Evolutionary conservation across 225 moss, liverwort and hornwort genomes (phyloP), one percentile per base, ranked within the genome.

Genomic region (Bryum argenteum): DNA sequence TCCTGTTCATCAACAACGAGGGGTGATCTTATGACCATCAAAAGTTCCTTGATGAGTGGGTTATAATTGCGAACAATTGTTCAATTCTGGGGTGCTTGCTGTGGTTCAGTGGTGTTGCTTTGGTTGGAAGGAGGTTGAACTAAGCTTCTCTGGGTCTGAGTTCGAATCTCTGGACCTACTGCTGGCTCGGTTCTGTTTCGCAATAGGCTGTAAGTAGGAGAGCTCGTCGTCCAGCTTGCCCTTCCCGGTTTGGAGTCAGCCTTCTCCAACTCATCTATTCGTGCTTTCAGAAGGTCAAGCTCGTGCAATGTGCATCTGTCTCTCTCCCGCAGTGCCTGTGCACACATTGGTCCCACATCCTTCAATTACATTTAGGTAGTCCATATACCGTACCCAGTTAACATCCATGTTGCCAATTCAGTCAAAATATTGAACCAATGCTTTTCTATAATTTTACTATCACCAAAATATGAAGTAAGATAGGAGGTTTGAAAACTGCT

Each of bases 211-310:
- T 59, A 51, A 8, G 22, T 59, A 0, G 40, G 61, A 33, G 33
- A 33, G 2, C 51, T 23, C 2, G 41, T 71, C 33, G 39, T 57
- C 60, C 75, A 73, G 58, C 51, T 72, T 15, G 72, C 16, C 75
- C 65, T 47, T 71, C 63, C 71, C 2, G 12, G 4, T 62, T 76
- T 62, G 2, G 68, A 33, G 26, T 26, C 26, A n/a, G 59, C 69
- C 62, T 78, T 70, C 66, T 85, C 79, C 62, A 82, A 63, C 68
- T 82, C 85, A 3, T 79, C 71, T 59, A 77, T 62, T 42, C 70
- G 79, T 41, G 63, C 48, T 47, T 50, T 71, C 65, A 82, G 7
- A 33, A 70, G 22, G 45, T 79, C 81, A 54, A 82, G 73, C 66
- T 85, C 79, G 45, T 12, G 28, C 15, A 64, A 33, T 9, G 63